phyloP scores from a whole-genome alignment of 345 rosid species.

The Firmiana major region DNA sequence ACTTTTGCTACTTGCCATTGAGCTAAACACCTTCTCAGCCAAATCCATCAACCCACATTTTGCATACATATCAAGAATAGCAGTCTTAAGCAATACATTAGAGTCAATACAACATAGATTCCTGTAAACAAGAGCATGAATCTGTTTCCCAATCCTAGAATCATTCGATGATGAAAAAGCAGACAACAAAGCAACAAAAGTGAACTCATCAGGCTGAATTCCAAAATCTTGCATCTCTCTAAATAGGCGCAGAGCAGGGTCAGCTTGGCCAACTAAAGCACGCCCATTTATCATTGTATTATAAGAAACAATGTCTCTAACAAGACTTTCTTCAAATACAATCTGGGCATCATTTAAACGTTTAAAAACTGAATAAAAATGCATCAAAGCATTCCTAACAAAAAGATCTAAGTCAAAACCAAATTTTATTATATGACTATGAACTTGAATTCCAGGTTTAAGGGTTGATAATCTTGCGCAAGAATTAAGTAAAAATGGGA shows the following conservation, averaged over 20 bases:
- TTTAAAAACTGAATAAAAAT: slow-evolving; percentile 23
- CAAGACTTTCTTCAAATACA: slow-evolving; percentile 31
- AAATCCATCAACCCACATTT: slow-evolving; percentile 35
- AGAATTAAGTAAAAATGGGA: slow-evolving; percentile 39
- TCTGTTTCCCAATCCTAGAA: slow-evolving; percentile 27
- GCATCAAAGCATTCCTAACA: slow-evolving; percentile 36
- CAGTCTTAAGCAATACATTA: slow-evolving; percentile 24
- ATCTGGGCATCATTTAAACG: slow-evolving; percentile 23
- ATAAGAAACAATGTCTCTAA: slow-evolving; percentile 39
- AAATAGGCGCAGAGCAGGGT: slow-evolving; percentile 14
- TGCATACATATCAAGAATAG: slow-evolving; percentile 33
- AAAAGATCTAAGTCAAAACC: slow-evolving; percentile 35
- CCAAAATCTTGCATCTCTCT: slow-evolving; percentile 25
- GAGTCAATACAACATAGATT: slow-evolving; percentile 20
- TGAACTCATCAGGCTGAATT: slow-evolving; percentile 34
- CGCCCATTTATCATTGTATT: slow-evolving; percentile 36
- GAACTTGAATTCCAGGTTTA: slow-evolving; percentile 31
- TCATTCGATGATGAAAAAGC: slow-evolving; percentile 25
- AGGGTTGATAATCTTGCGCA: slow-evolving; percentile 26
- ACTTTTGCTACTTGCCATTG: slow-evolving; percentile 9
- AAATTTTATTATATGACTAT: slow-evolving; percentile 25
- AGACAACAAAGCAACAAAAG: slow-evolving; percentile 37
- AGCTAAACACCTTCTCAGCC: slow-evolving; percentile 27
- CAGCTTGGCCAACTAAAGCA: slow-evolving; percentile 16
- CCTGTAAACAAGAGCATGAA: slow-evolving; percentile 32